Evolutionary conservation across 257 asterid genomes (phyloP).

Genomic region (Haberlea rhodopensis): DNA sequence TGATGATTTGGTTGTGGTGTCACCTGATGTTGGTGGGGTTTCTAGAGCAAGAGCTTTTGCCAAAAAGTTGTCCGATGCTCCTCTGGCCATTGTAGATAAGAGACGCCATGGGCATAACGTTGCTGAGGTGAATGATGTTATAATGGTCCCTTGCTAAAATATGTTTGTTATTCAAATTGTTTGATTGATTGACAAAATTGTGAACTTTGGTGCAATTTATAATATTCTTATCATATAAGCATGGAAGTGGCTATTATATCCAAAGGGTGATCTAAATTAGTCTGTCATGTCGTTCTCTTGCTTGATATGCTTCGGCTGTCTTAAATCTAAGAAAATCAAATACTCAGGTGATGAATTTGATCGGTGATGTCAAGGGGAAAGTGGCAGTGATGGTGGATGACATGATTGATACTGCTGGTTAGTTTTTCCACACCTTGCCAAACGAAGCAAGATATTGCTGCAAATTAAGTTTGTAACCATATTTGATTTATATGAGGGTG

Average conservation of each 20-base stretch:
- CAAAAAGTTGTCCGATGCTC: slow-evolving; percentile 80
- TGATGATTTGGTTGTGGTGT: slow-evolving; percentile 75
- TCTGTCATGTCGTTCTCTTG: not conserved
- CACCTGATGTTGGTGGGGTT: slow-evolving; percentile 91
- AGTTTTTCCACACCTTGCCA: slow-evolving; percentile 12
- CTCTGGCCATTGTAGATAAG: slow-evolving; percentile 79
- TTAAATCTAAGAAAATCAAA: slow-evolving; percentile 9
- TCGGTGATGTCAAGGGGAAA: slow-evolving; percentile 84
- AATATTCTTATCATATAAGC: slow-evolving; percentile 6
- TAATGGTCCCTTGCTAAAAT: slow-evolving; percentile 14
- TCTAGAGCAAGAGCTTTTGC: slow-evolving; percentile 89
- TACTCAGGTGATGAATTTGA: slow-evolving; percentile 85
- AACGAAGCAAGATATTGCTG: slow-evolving; percentile 19
- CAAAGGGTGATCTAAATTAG: not conserved
- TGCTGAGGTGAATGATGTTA: slow-evolving; percentile 51
- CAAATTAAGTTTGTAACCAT: too few species aligned
- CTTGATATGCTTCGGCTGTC: slow-evolving; percentile 1
- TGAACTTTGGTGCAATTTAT: slow-evolving; percentile 19
- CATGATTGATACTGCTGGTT: slow-evolving; percentile 96
- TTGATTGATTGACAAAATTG: slow-evolving; percentile 6
- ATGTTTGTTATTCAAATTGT: slow-evolving; percentile 10
- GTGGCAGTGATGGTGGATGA: slow-evolving; percentile 96
- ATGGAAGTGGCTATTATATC: slow-evolving; percentile 6
- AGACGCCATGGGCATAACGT: slow-evolving; percentile 82
- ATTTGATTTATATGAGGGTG: too few species aligned